Evolutionary conservation across 2,329 filamentous ascomycete genomes (phyloP).

Genomic region (Xylaria sp.): DNA sequence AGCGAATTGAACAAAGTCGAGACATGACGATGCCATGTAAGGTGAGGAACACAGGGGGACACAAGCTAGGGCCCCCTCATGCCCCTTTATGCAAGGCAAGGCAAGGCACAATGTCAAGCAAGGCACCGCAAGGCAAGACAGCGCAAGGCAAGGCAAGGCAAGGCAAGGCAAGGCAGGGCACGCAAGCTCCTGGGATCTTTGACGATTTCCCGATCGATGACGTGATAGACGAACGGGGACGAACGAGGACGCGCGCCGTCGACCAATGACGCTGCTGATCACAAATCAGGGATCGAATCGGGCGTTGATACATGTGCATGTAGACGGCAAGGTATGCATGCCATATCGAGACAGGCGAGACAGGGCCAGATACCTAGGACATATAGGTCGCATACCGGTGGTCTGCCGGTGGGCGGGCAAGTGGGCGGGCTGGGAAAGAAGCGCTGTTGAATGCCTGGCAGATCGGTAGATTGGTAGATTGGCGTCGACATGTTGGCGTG

Average conservation of each 20-base stretch:
- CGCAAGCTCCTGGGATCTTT: neutral
- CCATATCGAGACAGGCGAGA: neutral
- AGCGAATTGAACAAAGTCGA: slow-evolving; percentile 8
- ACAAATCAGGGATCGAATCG: slow-evolving; percentile 20
- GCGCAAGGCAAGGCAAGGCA: neutral
- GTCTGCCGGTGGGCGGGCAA: neutral
- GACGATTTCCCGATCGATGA: slow-evolving; percentile 15
- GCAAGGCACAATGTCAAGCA: neutral
- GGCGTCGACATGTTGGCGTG: neutral
- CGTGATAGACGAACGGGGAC: slow-evolving; percentile 16
- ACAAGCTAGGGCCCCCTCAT: neutral
- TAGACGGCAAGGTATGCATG: neutral
- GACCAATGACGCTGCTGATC: slow-evolving; percentile 26
- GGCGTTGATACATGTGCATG: slow-evolving; percentile 6
- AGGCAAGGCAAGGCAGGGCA: neutral
- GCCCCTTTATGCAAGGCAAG: neutral
- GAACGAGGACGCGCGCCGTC: neutral
- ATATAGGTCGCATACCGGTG: neutral
- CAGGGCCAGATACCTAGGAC: no score
- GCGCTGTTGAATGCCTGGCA: neutral
- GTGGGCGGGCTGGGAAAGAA: neutral
- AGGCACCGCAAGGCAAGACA: neutral
- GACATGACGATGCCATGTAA: slow-evolving; percentile 29
- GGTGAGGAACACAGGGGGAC: neutral
- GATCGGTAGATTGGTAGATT: neutral